Percentiles rank a stretch among this genome's conserved stretches.
Conservation (phyloP, 164 flowering plant genomes). For the Warburgia ugandensis region DNA sequence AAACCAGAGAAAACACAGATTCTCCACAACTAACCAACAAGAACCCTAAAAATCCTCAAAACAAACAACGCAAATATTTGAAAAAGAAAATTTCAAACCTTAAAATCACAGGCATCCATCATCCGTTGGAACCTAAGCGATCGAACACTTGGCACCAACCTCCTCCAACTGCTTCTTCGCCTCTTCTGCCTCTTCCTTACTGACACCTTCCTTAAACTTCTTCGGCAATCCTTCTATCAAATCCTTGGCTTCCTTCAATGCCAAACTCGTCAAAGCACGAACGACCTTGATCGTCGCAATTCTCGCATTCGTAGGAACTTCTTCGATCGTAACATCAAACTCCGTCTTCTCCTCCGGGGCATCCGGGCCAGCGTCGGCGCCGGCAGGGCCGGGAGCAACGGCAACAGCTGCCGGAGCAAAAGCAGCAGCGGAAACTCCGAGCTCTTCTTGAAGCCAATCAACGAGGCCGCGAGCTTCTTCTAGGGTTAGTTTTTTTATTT, state of each 20-base stretch:
- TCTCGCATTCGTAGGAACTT: constrained; percentile 80
- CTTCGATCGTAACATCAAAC: constrained; percentile 85
- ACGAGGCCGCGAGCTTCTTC: constrained; percentile 62
- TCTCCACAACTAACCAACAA: no score
- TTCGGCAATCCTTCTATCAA: constrained; percentile 90
- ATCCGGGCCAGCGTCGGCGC: constrained; percentile 39
- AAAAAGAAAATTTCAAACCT: no score
- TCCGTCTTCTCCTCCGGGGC: constrained; percentile 94
- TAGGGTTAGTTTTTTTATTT: constrained; percentile 55
- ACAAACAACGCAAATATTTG: no score
- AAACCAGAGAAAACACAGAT: no score
- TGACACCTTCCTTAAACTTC: constrained; percentile 74
- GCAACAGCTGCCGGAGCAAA: constrained; percentile 73
- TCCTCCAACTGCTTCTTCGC: constrained; percentile 94
- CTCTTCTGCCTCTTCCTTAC: constrained; percentile 91
- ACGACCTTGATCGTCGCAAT: constrained; percentile 88
- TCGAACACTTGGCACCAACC: constrained; percentile 80
- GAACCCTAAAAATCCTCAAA: no score
- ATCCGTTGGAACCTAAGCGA: constrained; percentile 22
- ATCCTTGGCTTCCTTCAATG: constrained; percentile 95
- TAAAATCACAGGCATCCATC: not conserved
- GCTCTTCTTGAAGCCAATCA: constrained; percentile 78
- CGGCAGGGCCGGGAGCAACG: constrained; percentile 28
- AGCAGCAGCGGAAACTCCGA: constrained; percentile 86
- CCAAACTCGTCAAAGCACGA: constrained; percentile 73